These are phyloP conservation scores for Populus euphratica DNA, from an alignment of 345 rosid species.

Conservation along the genomic window DNA sequence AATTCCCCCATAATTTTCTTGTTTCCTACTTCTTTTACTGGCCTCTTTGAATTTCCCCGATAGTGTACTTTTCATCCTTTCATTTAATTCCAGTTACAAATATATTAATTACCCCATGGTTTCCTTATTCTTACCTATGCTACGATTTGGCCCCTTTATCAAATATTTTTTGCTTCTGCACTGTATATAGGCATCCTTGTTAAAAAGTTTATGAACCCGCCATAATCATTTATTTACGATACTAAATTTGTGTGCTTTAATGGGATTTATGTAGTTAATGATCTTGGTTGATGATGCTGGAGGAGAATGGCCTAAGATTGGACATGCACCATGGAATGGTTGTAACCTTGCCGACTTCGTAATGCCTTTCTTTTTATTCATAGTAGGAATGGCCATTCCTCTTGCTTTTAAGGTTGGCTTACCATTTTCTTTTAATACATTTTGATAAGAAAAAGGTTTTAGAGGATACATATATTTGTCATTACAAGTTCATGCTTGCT, in stretches of 20 bases:
- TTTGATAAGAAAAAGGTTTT: background rate
- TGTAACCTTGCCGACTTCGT: conserved; percentile 93
- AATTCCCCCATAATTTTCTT: no score
- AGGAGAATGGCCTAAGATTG: conserved; percentile 81
- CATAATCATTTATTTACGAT: background rate
- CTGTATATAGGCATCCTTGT: background rate
- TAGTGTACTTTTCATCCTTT: background rate
- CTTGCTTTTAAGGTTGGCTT: conserved; percentile 70
- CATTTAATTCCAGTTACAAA: no score
- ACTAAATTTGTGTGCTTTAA: background rate
- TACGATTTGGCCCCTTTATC: no score
- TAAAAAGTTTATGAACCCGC: background rate
- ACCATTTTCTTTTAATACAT: background rate
- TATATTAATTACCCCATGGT: no score
- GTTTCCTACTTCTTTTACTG: background rate
- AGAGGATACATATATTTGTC: background rate
- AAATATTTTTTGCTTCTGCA: no score
- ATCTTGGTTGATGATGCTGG: conserved; percentile 89
- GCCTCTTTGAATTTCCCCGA: background rate
- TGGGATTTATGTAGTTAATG: conserved; percentile 50
- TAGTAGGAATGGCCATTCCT: conserved; percentile 84
- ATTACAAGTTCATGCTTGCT: background rate
- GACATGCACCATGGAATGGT: conserved; percentile 89
- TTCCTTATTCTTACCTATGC: no score
- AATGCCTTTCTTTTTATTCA: conserved; percentile 90